These are phyloP conservation scores for Saksenaea vasiformis DNA, from an alignment of 371 early-diverging fungal species.

Conservation along the genomic window DNA sequence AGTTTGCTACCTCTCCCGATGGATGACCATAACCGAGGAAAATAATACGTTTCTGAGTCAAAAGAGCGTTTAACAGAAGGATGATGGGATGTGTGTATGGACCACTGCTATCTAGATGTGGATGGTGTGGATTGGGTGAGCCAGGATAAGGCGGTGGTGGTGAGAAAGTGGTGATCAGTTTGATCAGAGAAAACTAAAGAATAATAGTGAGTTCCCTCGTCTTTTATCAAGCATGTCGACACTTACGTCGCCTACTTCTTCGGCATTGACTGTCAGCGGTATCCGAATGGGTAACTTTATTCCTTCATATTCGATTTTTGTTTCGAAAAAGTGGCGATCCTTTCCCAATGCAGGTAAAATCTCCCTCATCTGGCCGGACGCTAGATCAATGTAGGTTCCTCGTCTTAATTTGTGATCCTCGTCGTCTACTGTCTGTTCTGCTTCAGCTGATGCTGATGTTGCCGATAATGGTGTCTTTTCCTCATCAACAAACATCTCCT, in stretches of 20 bases:
- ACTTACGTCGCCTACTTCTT: constrained; percentile 91
- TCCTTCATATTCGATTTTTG: constrained; percentile 78
- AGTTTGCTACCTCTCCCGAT: constrained; percentile 91
- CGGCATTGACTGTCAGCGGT: constrained; percentile 80
- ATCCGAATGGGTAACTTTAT: constrained; percentile 86
- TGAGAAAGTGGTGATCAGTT: constrained; percentile 73
- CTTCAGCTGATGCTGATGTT: constrained; percentile 15
- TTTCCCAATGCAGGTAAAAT: constrained; percentile 60
- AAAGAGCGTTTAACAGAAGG: constrained; percentile 82
- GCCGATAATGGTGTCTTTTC: constrained; percentile 21
- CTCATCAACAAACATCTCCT: constrained; percentile 69
- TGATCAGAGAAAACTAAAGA: constrained; percentile 75
- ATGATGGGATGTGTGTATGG: constrained; percentile 84
- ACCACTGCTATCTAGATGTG: constrained; percentile 82
- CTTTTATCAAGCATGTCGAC: not conserved
- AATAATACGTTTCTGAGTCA: constrained; percentile 92
- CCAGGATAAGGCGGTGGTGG: constrained; percentile 47
- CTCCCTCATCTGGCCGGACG: constrained; percentile 49
- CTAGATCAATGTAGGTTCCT: constrained; percentile 56
- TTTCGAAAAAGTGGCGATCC: constrained; percentile 86
- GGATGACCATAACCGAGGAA: constrained; percentile 91
- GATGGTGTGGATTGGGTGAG: constrained; percentile 75
- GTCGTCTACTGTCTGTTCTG: constrained; percentile 19
- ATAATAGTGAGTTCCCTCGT: not conserved
- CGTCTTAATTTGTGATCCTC: constrained; percentile 33